A percentile compares a stretch with the other conserved stretches of the same genome.
phyloP scores from a whole-genome alignment of 176 grass and related monocot genomes.

The Ananas comosus region DNA sequence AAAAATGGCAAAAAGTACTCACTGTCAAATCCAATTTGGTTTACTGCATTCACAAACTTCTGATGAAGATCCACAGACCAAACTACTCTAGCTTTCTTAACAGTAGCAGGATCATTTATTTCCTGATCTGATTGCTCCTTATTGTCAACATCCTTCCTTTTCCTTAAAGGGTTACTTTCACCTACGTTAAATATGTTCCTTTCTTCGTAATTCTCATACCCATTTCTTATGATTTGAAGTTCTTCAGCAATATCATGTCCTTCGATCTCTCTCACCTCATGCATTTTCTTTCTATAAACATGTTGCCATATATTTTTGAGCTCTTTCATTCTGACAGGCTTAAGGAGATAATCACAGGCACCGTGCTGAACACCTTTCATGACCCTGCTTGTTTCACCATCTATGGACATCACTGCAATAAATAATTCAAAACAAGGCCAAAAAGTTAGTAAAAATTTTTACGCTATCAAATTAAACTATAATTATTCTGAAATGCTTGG shows the following conservation, averaged over 20 bases:
- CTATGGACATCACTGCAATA: conserved; percentile 98
- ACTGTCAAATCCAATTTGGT: conserved; percentile 99
- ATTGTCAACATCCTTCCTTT: conserved; percentile 59
- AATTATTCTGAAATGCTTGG: not conserved
- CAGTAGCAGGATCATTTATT: conserved; percentile 41
- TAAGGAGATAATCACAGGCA: conserved; percentile 96
- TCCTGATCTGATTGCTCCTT: conserved; percentile 76
- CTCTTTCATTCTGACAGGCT: conserved; percentile 98
- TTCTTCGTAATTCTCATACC: conserved; percentile 62
- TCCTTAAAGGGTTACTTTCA: conserved; percentile 38
- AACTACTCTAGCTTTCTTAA: conserved; percentile 93
- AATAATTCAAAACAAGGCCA: conserved; percentile 24
- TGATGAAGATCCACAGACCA: conserved; percentile 99
- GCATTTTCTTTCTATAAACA: conserved; percentile 94
- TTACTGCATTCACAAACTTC: conserved; percentile 95
- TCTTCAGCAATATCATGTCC: conserved; percentile 64
- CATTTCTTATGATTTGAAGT: conserved; percentile 50
- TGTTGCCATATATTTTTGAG: conserved; percentile 98
- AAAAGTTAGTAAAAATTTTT: not conserved
- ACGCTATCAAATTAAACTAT: not conserved
- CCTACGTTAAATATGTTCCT: conserved; percentile 38
- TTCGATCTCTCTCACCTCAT: conserved; percentile 89
- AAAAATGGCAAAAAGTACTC: conserved; percentile 32
- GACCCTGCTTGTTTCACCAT: conserved; percentile 92
- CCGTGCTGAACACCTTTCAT: conserved; percentile 99